Evolutionary conservation across 2,329 filamentous ascomycete species (phyloP), one percentile per base, ranked within the genome.

Genomic region (Clonostachys rosea): DNA sequence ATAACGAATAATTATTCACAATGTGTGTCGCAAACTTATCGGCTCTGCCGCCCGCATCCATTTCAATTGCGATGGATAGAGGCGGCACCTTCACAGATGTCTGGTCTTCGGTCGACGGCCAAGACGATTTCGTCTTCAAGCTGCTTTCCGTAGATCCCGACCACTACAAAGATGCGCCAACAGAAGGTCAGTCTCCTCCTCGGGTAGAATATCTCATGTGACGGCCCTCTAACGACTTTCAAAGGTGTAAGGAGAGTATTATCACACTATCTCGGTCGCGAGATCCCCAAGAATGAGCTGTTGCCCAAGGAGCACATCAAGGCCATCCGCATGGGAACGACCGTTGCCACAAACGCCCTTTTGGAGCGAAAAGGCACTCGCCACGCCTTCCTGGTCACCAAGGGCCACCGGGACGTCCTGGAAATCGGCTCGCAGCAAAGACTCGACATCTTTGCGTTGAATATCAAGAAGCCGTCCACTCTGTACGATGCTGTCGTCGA

Each of bases 271-370:
- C 59, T 61, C 1, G 56, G 58, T 5, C 55, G 56, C 5, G 51
- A 59, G 5, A 54, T 68, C n/a, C 63, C 67, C 0, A 57, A 64
- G 6, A 65, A 62, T 1, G 55, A 60, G 3, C 46, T 63, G 9
- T 43, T 70, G 12, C 63, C 68, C 11, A 58, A 65, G 2, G 59
- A 58, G 1, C 55, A 62, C 7, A 61, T 71, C 37, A 83, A 87
- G 59, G 85, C 81, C 40, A 84, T 86, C 59, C 78, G 83, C 24
- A 86, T 86, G 82, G 86, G 86, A n/a, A 90, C 86, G 1, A 89
- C 86, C 0, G 86, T 90, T 3, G 86, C 86, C 2, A 90, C 86
- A 0, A 89, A 89, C 61, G 86, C 86, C 2, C 66, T 90, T n/a
- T 67, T 90, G 2, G 86, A 90, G 59, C 69, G 86, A 37, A 89